Percentiles rank a stretch among this genome's conserved stretches.
These are phyloP conservation scores for Venturia pyrina DNA, from an alignment of 2,329 filamentous ascomycete species.

Conservation along the genomic window DNA sequence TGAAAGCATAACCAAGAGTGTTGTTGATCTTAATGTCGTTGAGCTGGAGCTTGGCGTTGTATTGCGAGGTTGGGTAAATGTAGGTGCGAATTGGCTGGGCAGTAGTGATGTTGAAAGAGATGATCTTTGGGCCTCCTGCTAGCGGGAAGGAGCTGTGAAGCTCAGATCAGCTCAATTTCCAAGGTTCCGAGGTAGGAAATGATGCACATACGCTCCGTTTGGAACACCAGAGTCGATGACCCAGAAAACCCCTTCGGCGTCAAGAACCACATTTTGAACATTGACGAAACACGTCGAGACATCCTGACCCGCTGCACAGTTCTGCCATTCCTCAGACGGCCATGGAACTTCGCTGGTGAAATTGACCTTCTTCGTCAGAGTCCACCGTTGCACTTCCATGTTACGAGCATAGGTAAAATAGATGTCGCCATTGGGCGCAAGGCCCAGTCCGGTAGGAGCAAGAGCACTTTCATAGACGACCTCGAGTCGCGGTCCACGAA, in stretches of 20 bases:
- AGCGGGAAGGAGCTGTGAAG: slow-evolving; percentile 19
- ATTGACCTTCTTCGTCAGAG: slow-evolving; percentile 29
- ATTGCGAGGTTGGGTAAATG: slow-evolving; percentile 25
- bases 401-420: slow-evolving; percentile 36
- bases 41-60: slow-evolving; percentile 28
- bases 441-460: neutral
- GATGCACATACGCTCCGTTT: slow-evolving; percentile 15
- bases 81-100: slow-evolving; percentile 27
- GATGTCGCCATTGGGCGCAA: slow-evolving; percentile 16
- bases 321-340: slow-evolving; percentile 21
- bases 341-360: slow-evolving; percentile 30
- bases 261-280: slow-evolving; percentile 35
- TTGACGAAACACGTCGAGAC: slow-evolving; percentile 35
- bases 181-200: neutral
- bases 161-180: neutral
- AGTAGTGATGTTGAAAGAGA: slow-evolving; percentile 29
- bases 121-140: slow-evolving; percentile 31
- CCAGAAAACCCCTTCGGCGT: slow-evolving; percentile 30
- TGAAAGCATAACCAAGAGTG: slow-evolving; percentile 30
- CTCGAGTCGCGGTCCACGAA: neutral
- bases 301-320: slow-evolving; percentile 29
- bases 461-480: neutral
- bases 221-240: slow-evolving; percentile 32
- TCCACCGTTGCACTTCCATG: slow-evolving; percentile 25
- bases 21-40: slow-evolving; percentile 37